Conservation (phyloP, 75 land plant species). For the Pinus tabuliformis region DNA sequence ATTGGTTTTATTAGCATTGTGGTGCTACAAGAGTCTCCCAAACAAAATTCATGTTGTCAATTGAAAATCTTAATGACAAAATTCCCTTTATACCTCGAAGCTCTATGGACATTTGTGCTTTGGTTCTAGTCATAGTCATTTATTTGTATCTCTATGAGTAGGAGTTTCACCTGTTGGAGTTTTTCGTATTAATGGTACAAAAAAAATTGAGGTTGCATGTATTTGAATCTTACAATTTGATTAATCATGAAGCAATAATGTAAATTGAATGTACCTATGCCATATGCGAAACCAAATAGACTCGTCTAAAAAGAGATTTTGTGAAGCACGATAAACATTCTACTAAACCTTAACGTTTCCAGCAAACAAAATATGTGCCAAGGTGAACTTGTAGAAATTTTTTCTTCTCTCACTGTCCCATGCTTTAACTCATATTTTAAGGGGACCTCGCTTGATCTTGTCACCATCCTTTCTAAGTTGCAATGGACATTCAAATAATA, state of each 20-base stretch:
- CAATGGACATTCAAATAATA: too few species aligned
- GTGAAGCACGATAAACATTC: conserved; percentile 98
- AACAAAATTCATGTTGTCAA: too few species aligned
- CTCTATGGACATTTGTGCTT: too few species aligned
- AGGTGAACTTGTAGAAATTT: conserved; percentile 10
- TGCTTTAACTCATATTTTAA: neutral
- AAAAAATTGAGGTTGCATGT: conserved; percentile 89
- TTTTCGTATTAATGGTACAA: conserved; percentile 75
- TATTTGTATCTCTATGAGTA: too few species aligned
- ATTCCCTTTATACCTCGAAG: too few species aligned
- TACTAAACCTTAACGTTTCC: conserved; percentile 99
- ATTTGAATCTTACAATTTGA: conserved; percentile 92
- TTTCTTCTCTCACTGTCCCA: conserved; percentile 1
- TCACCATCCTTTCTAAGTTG: too few species aligned
- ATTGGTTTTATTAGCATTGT: too few species aligned
- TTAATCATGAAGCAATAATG: conserved; percentile 84
- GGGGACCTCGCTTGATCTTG: neutral
- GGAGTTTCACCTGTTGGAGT: too few species aligned
- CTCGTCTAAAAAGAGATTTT: conserved; percentile 81
- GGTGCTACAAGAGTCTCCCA: too few species aligned
- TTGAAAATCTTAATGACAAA: too few species aligned
- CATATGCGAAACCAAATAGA: conserved; percentile 57
- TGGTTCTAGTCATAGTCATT: too few species aligned
- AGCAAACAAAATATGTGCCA: conserved; percentile 92
- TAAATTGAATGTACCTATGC: conserved; percentile 87